Base-by-base conservation (phyloP, 805 yeast genomes). In the Metschnikowia shivogae region DNA sequence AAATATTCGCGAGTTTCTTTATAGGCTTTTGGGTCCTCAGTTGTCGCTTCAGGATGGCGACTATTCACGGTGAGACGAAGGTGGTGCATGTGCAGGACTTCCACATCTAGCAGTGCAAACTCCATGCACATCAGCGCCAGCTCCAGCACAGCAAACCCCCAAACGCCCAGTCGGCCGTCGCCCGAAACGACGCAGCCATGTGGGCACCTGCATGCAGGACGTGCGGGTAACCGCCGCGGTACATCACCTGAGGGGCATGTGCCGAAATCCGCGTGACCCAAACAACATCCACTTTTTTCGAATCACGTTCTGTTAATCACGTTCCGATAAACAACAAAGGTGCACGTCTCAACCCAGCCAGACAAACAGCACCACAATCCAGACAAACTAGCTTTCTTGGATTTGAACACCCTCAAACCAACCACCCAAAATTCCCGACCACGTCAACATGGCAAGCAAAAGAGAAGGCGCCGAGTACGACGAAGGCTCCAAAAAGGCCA, bases 181-280 rank as follows among this genome's bases (percentile, higher is more conserved):
- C n/a, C n/a, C n/a, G n/a, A n/a, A n/a, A n/a, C n/a, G n/a, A n/a
- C n/a, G n/a, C n/a, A n/a, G n/a, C n/a, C n/a, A 29, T 9, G 33
- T 19, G 29, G 8, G 27, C 22, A 13, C 34, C 11, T 39, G 24
- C 5, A 28, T 31, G 34, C 29, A 32, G 42, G 20, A 38, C 42
- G 27, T 37, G 48, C 51, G 48, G 52, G 57, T 59, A 55, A 58
- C 59, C 56, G 53, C 42, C 26, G 26, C 26, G 26, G 39, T 37
- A 45, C 53, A 54, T 61, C 65, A 62, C 62, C 62, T 61, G 66
- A 58, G 54, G 47, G 49, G 52, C 66, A 58, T 60, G 64, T 61
- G 64, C 57, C 55, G 43, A 19, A 34, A 42, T 36, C 46, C 61
- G 50, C 63, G 65, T 61, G 65, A 60, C 60, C 37, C 35, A 31